phyloP scores from a whole-genome alignment of 257 asterid species.

The Solanum rostratum region DNA sequence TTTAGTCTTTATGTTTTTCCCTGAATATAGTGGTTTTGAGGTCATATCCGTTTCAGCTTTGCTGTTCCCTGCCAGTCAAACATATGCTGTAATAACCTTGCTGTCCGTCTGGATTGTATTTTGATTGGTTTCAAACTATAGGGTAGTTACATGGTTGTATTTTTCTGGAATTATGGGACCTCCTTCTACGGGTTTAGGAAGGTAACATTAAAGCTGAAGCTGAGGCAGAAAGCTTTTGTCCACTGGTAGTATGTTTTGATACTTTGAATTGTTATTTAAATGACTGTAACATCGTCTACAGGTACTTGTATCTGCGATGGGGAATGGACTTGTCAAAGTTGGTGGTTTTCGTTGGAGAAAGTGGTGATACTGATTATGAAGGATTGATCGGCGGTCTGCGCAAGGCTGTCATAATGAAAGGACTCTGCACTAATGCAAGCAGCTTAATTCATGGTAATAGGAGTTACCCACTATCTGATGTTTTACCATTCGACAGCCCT shows the following conservation, averaged over 20 bases:
- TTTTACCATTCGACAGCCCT: slow-evolving; percentile 54
- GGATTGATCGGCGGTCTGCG: slow-evolving; percentile 85
- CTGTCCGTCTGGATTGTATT: background rate
- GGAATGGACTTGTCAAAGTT: slow-evolving; percentile 83
- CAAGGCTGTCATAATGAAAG: slow-evolving; percentile 72
- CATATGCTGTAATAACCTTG: background rate
- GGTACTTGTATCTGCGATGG: slow-evolving; percentile 94
- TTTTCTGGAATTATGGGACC: background rate
- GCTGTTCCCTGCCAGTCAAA: background rate
- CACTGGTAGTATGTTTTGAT: background rate
- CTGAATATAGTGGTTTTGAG: background rate
- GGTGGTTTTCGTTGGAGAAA: slow-evolving; percentile 91
- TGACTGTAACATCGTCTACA: slow-evolving; percentile 7
- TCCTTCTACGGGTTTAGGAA: background rate
- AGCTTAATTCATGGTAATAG: slow-evolving; percentile 59
- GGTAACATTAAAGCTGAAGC: background rate
- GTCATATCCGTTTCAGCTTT: background rate
- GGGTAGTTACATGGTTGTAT: background rate
- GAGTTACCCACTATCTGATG: slow-evolving; percentile 72
- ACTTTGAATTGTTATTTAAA: background rate
- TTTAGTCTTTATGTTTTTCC: background rate
- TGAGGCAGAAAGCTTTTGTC: background rate
- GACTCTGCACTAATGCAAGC: slow-evolving; percentile 52
- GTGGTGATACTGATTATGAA: slow-evolving; percentile 98
- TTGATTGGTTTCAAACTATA: background rate